Conservation (phyloP, 1,284 basidiomycete genomes). For the Golubevia sp. region DNA sequence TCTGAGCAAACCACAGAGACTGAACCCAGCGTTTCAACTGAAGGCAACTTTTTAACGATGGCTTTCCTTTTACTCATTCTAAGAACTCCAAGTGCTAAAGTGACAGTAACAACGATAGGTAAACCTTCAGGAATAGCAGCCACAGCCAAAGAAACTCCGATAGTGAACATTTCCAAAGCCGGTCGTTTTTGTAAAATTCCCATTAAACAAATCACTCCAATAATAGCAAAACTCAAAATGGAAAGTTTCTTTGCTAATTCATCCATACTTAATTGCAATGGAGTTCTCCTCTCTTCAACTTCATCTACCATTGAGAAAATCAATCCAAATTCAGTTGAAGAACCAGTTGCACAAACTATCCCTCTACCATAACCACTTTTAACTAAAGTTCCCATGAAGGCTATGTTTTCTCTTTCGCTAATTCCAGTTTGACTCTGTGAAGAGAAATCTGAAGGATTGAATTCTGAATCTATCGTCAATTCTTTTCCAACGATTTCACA, state of each 20-base stretch:
- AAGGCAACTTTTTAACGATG: conserved; percentile 94
- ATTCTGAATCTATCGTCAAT: conserved; percentile 16
- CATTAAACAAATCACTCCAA: conserved; percentile 88
- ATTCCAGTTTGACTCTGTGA: conserved; percentile 71
- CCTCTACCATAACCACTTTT: conserved; percentile 84
- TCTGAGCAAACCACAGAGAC: conserved; percentile 96
- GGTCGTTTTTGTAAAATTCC: conserved; percentile 83
- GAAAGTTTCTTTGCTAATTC: conserved; percentile 92
- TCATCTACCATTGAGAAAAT: conserved; percentile 99
- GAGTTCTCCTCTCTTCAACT: conserved; percentile 89
- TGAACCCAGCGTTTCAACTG: conserved; percentile 89
- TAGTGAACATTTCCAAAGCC: conserved; percentile 98
- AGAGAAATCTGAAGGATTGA: conserved; percentile 35
- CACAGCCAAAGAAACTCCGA: conserved; percentile 94
- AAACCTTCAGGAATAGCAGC: conserved; percentile 96
- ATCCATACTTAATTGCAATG: conserved; percentile 92
- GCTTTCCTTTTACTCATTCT: conserved; percentile 92
- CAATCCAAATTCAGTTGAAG: conserved; percentile 89
- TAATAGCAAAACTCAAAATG: conserved; percentile 85
- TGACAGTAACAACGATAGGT: conserved; percentile 96
- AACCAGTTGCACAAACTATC: conserved; percentile 86
- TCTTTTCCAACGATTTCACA: conserved; percentile 66
- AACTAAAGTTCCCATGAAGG: conserved; percentile 97
- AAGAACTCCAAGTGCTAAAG: conserved; percentile 88
- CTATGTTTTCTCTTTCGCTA: conserved; percentile 85